These are phyloP conservation scores for Ogataea methanolica DNA, from an alignment of 805 yeast species.

Conservation along the genomic window DNA sequence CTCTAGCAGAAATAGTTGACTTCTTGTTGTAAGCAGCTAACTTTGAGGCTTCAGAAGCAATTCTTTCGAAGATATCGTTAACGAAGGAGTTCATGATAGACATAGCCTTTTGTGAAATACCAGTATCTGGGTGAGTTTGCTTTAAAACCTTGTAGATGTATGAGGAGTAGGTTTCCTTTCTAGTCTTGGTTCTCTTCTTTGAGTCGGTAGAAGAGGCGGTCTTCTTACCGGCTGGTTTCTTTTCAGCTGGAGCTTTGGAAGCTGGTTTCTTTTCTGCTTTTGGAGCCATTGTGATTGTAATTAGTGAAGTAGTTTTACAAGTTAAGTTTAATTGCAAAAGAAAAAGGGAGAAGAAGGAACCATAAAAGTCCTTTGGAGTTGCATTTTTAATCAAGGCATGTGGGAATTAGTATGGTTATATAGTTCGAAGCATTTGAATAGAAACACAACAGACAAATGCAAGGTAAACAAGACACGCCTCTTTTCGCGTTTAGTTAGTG, in stretches of 20 bases:
- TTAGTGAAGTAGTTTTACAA: not conserved
- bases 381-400: not conserved
- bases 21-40: conserved; percentile 98
- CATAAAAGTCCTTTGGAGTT: not conserved
- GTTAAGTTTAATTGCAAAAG: not conserved
- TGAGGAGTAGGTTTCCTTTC: conserved; percentile 98
- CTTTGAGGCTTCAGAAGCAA: conserved; percentile 96
- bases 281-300: conserved; percentile 53
- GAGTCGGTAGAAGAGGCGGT: conserved; percentile 75
- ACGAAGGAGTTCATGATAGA: conserved; percentile 98
- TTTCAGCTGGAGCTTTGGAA: conserved; percentile 96
- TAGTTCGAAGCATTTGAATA: not conserved
- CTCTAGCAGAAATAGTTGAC: conserved; percentile 97
- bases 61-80: conserved; percentile 96
- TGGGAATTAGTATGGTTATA: conserved; percentile 1
- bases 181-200: conserved; percentile 91
- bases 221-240: conserved; percentile 90
- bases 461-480: not conserved
- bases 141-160: conserved; percentile 97
- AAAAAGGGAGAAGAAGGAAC: not conserved
- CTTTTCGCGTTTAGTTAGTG: not conserved
- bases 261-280: conserved; percentile 65
- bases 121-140: conserved; percentile 99
- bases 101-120: conserved; percentile 98
- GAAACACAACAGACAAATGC: not conserved